These are phyloP conservation scores for Hyphopichia khmerensis DNA, from an alignment of 1,139 yeast genomes.

Conservation along the genomic window DNA sequence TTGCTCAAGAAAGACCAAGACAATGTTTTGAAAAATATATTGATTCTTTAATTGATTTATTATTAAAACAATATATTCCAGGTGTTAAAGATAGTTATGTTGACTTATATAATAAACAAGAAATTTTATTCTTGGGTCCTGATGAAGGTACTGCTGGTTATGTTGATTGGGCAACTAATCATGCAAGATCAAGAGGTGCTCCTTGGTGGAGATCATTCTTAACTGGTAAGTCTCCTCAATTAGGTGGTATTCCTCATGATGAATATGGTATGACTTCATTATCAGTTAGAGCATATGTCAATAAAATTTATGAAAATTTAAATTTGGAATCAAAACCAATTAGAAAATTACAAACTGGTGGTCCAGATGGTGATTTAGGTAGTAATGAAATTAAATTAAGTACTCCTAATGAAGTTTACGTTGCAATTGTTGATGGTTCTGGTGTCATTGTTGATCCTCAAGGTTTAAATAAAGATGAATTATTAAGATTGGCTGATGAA, in stretches of 20 bases:
- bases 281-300: slow-evolving; percentile 90
- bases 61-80: slow-evolving; percentile 70
- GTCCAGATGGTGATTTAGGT: slow-evolving; percentile 98
- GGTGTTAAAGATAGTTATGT: slow-evolving; percentile 84
- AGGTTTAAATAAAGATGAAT: slow-evolving; percentile 81
- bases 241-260: slow-evolving; percentile 99
- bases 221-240: slow-evolving; percentile 88
- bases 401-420: slow-evolving; percentile 69
- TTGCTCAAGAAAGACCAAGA: slow-evolving; percentile 78
- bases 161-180: slow-evolving; percentile 98
- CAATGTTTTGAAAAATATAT: slow-evolving; percentile 91
- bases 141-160: slow-evolving; percentile 97
- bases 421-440: slow-evolving; percentile 91
- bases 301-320: slow-evolving; percentile 81
- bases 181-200: slow-evolving; percentile 90
- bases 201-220: slow-evolving; percentile 99
- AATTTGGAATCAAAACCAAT: slow-evolving; percentile 56
- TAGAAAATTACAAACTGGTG: slow-evolving; percentile 93
- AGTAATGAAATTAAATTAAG: slow-evolving; percentile 91
- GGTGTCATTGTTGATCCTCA: slow-evolving; percentile 92
- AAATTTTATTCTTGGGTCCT: slow-evolving; percentile 94
- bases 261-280: slow-evolving; percentile 97
- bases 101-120: slow-evolving; percentile 80
- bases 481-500: slow-evolving; percentile 71
- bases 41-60: slow-evolving; percentile 84